phyloP scores from a whole-genome alignment of 225 moss, liverwort and hornwort genomes.

The Polytrichum formosum region DNA sequence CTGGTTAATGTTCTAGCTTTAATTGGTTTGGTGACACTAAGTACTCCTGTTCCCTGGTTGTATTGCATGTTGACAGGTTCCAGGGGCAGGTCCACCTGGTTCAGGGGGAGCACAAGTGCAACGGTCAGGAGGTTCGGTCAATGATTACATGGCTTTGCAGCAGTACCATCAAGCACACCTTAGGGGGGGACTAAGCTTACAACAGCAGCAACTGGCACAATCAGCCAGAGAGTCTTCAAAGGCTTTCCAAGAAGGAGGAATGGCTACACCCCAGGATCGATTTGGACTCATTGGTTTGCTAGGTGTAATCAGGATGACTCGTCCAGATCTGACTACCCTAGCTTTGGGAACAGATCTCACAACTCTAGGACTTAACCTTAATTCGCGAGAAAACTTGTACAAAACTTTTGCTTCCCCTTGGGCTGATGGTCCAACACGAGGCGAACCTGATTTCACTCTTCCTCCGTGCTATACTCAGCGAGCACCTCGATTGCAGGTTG shows the following conservation, averaged over 20 bases:
- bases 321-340: conserved; percentile 92
- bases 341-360: conserved; percentile 98
- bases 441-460: conserved; percentile 89
- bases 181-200: conserved; percentile 58
- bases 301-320: conserved; percentile 97
- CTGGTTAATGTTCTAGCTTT: too few species aligned
- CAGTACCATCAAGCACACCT: conserved; percentile 81
- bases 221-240: conserved; percentile 73
- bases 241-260: conserved; percentile 47
- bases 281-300: conserved; percentile 94
- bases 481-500: conserved; percentile 94
- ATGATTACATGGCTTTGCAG: conserved; percentile 70
- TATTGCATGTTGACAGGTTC: conserved; percentile 23
- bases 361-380: conserved; percentile 92
- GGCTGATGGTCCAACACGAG: conserved; percentile 95
- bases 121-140: conserved; percentile 68
- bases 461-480: conserved; percentile 88
- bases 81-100: conserved; percentile 55
- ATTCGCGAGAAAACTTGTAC: conserved; percentile 99
- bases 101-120: conserved; percentile 77
- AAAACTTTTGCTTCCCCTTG: conserved; percentile 99
- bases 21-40: too few species aligned
- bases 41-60: too few species aligned
- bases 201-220: conserved; percentile 69
- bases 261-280: conserved; percentile 66